Percentiles rank a stretch among this genome's conserved stretches.
Conservation (phyloP, 1,139 yeast species). For the Saccharomyces uvarum region DNA sequence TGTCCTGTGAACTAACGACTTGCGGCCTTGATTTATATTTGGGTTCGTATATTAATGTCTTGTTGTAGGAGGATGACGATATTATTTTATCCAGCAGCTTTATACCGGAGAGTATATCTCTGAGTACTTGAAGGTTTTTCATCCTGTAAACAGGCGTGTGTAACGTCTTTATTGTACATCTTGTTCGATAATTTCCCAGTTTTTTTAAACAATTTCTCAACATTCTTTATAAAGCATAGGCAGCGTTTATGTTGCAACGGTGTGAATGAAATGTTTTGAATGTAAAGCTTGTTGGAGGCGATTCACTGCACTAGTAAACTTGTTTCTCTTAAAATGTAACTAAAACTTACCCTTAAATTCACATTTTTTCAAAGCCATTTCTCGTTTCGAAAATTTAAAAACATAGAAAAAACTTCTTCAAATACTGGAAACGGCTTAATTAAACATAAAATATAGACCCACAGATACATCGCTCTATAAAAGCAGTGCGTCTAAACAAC, state of each 20-base stretch:
- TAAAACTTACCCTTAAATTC: not conserved
- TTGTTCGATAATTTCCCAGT: not conserved
- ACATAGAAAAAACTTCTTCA: not conserved
- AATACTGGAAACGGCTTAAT: not conserved
- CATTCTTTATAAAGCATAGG: not conserved
- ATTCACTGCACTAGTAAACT: not conserved
- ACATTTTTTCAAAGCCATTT: not conserved
- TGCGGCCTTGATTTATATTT: constrained; percentile 22
- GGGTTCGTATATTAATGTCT: constrained; percentile 19
- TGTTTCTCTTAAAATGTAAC: not conserved
- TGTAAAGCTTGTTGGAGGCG: not conserved
- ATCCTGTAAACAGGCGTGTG: constrained; percentile 23
- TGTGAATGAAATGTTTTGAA: not conserved
- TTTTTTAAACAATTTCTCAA: not conserved
- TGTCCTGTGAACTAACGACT: constrained; percentile 19
- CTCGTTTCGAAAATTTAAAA: not conserved
- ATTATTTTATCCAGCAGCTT: constrained; percentile 19
- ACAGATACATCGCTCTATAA: not conserved
- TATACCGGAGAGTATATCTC: constrained; percentile 16
- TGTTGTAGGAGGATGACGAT: constrained; percentile 17
- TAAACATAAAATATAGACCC: not conserved
- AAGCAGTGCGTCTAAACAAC: not conserved
- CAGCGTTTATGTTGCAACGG: not conserved
- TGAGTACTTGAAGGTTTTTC: constrained; percentile 9
- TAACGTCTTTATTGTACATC: constrained; percentile 18